Evolutionary conservation across 2,329 filamentous ascomycete genomes (phyloP), one percentile per base, ranked within the genome.

Genomic region (Fusarium cicatricum): DNA sequence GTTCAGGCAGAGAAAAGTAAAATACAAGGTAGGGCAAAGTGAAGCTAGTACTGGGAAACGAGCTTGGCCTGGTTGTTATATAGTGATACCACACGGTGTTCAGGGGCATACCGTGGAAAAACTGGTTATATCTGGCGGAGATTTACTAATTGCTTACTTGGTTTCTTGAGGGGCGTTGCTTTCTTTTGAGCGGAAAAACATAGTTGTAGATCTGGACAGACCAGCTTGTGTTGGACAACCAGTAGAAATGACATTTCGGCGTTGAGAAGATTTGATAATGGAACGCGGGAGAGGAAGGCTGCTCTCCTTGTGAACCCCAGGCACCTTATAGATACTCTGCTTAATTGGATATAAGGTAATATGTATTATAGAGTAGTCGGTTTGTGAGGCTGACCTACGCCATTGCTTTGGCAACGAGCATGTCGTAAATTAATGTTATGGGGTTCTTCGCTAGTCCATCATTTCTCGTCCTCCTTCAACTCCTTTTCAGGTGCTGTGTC

Each of bases 391-490:
- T 46, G 40, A 46, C 50, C 31, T 29, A 38, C 34, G 47, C 36
- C 26, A 53, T 26, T 48, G 32, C 33, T 43, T 34, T 36, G 34
- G 36, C 44, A 28, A 36, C 31, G 38, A 56, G 46, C 9, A 37
- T 6, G 36, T 41, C 26, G 15, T 37, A 19, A 43, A 52, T 47
- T 40, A 47, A 66, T 50, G 42, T 37, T 42, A 42, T 36, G 37
- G 26, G 16, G n/a, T 23, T 7, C 16, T 19, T 48, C 29, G 39
- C 44, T 47, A 26, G 23, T 60, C 34, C 41, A 53, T 65, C 33
- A 52, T 41, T 60, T 58, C 41, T 55, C 57, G n/a, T 45, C 51
- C 31, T 58, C 57, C 29, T 47, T 21, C 5, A 17, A 8, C 39
- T 64, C 55, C 11, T 40, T 43, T 46, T 56, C 41, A 8, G 54